Percentiles rank a stretch among this genome's conserved stretches.
phyloP scores from a whole-genome alignment of 495 filamentous ascomycete genomes.

The Peziza echinospora region DNA sequence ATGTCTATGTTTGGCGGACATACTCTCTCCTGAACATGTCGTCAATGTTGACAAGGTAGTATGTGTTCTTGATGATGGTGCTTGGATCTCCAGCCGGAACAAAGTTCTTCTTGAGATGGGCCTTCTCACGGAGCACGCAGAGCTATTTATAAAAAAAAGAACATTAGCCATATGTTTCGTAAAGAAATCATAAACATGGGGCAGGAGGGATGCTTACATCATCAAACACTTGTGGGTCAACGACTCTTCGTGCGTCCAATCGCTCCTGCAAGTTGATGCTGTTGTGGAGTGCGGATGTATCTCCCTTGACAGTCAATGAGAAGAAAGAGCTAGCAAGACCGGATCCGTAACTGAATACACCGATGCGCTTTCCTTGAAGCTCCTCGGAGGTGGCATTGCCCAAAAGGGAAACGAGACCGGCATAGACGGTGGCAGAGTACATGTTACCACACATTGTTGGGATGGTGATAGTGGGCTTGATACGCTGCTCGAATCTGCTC shows the following conservation, averaged over 20 bases:
- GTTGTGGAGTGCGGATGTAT: slow-evolving; percentile 51
- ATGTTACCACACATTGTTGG: slow-evolving; percentile 96
- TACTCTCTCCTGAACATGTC: slow-evolving; percentile 91
- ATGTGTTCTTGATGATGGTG: slow-evolving; percentile 54
- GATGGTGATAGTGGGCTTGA: slow-evolving; percentile 63
- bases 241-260: slow-evolving; percentile 44
- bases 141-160: slow-evolving; percentile 37
- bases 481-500: slow-evolving; percentile 81
- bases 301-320: slow-evolving; percentile 62
- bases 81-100: slow-evolving; percentile 54
- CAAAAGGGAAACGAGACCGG: slow-evolving; percentile 56
- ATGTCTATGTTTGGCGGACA: slow-evolving; percentile 55
- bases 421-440: slow-evolving; percentile 93
- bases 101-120: slow-evolving; percentile 83
- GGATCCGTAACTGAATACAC: slow-evolving; percentile 85
- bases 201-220: slow-evolving; percentile 50
- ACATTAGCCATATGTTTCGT: slow-evolving; percentile 9
- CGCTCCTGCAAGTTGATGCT: slow-evolving; percentile 60
- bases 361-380: slow-evolving; percentile 68
- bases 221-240: slow-evolving; percentile 72
- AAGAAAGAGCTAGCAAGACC: slow-evolving; percentile 80
- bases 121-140: slow-evolving; percentile 82
- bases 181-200: neutral
- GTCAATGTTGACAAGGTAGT: slow-evolving; percentile 78
- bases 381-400: slow-evolving; percentile 43